A percentile compares a stretch with the other conserved stretches of the same genome.
Conservation (phyloP, 805 yeast genomes). For the Kodamaea neixiangensis region DNA sequence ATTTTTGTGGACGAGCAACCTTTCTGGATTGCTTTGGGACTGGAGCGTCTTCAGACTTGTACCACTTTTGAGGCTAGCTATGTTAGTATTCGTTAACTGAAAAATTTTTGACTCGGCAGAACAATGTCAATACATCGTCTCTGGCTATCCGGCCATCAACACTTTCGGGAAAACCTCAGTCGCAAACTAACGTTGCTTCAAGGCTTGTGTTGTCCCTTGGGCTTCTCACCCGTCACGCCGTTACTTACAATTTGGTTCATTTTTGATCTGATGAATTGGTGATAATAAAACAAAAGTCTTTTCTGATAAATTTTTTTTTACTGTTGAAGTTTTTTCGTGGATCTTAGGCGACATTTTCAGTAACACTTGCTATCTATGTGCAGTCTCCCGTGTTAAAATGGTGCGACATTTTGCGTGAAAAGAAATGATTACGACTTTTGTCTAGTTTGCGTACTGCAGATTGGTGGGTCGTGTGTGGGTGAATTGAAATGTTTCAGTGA, state of each 20-base stretch:
- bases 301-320: slow-evolving; percentile 15
- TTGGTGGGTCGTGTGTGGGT: slow-evolving; percentile 1
- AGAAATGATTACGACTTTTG: slow-evolving; percentile 6
- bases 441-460: not conserved
- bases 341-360: slow-evolving; percentile 8
- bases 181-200: not conserved
- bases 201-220: not conserved
- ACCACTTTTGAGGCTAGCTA: slow-evolving; percentile 81
- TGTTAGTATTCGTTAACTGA: slow-evolving; percentile 21
- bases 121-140: not conserved
- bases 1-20: slow-evolving; percentile 88
- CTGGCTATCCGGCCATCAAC: not conserved
- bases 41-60: slow-evolving; percentile 88
- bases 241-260: slow-evolving; percentile 33
- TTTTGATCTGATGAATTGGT: slow-evolving; percentile 21
- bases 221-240: not conserved
- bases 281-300: slow-evolving; percentile 15
- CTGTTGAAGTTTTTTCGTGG: slow-evolving; percentile 2
- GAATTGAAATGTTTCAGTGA: not conserved
- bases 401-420: slow-evolving; percentile 3
- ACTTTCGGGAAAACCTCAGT: not conserved
- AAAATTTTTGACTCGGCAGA: not conserved
- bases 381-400: not conserved
- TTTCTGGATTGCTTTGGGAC: slow-evolving; percentile 89
- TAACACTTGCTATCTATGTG: not conserved